A percentile compares a stretch with the other conserved stretches of the same genome.
These are phyloP conservation scores for Rhipidocladum racemiflorum DNA, from an alignment of 176 grass and related monocot genomes.

Conservation along the genomic window DNA sequence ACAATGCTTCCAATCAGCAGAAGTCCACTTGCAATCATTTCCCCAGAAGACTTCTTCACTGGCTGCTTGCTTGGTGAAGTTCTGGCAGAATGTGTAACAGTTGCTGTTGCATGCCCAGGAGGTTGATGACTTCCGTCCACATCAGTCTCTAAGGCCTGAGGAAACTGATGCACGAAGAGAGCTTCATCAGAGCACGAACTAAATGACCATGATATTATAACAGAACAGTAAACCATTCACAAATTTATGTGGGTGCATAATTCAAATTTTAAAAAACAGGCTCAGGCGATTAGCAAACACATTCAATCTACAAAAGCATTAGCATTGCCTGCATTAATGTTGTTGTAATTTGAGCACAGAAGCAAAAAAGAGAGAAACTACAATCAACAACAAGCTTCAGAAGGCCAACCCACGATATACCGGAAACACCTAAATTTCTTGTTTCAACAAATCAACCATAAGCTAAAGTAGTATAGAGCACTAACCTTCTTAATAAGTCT, in stretches of 20 bases:
- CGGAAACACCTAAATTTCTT: background rate
- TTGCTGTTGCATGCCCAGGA: conserved; percentile 15
- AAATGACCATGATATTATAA: background rate
- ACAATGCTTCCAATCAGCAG: conserved; percentile 67
- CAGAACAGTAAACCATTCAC: background rate
- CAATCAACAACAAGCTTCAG: conserved; percentile 8
- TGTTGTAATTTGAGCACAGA: background rate
- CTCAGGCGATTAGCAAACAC: background rate
- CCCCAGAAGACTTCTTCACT: conserved; percentile 34
- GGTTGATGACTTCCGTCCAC: background rate
- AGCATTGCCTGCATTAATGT: background rate
- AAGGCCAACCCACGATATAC: background rate
- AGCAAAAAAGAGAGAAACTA: background rate
- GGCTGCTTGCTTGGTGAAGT: conserved; percentile 32
- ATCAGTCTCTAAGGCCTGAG: conserved; percentile 15
- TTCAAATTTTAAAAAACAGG: background rate
- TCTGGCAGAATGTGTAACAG: conserved; percentile 8
- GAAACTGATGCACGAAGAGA: conserved; percentile 26
- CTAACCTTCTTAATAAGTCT: conserved; percentile 76
- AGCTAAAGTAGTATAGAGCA: background rate
- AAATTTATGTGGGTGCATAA: background rate
- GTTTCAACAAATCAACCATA: background rate
- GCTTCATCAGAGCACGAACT: conserved; percentile 18
- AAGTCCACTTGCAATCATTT: conserved; percentile 68
- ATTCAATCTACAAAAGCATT: background rate